Base-by-base conservation (phyloP, 2,329 filamentous ascomycete species). In the Geosmithia morbida region DNA sequence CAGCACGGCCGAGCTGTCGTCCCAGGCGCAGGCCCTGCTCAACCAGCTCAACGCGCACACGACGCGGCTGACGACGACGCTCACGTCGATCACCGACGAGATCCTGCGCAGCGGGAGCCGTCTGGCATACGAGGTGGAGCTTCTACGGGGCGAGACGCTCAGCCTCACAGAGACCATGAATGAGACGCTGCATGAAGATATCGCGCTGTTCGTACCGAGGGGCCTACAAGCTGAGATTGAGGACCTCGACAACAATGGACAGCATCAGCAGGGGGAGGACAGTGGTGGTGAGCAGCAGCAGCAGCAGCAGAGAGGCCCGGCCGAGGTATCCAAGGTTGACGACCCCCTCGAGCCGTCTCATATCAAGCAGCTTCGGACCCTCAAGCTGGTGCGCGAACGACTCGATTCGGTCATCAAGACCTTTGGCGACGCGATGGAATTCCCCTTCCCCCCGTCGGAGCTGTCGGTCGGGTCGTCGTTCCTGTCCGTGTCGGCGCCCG, bases 351-450 rank as follows among this genome's bases (percentile, higher is more conserved):
- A 83, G 49, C 84, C 83, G 2, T 67, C 72, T 30, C 87, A 83
- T 62, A 83, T 96, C 53, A 75, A 75, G 46, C 83, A 88, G 53
- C 72, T 98, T 48, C 85, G 86, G 54, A 94, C 84, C 14, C 72
- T 98, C 39, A 86, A 84, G 3, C 75, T 84, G 41, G 87, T 97
- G 26, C 85, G 89, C 46, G 68, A 78, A 2, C 83, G 88, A n/a
- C 74, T 98, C 16, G 89, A 97, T 53, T 76, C 81, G 1, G 89
- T 97, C 20, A 88, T 97, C 57, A 85, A 86, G 61, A 84, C 83
- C 1, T 98, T 98, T 61, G 90, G 89, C 41, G 84, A 94, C 56
- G 90, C 92, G 30, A 95, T 97, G 86, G 84, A 94, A 55, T 97
- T 94, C 74, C 84, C 87, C 1, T 79, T 96, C 45, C 87, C 90